These are phyloP conservation scores for Fomes fomentarius DNA, from an alignment of 1,284 basidiomycete genomes.

Conservation along the genomic window DNA sequence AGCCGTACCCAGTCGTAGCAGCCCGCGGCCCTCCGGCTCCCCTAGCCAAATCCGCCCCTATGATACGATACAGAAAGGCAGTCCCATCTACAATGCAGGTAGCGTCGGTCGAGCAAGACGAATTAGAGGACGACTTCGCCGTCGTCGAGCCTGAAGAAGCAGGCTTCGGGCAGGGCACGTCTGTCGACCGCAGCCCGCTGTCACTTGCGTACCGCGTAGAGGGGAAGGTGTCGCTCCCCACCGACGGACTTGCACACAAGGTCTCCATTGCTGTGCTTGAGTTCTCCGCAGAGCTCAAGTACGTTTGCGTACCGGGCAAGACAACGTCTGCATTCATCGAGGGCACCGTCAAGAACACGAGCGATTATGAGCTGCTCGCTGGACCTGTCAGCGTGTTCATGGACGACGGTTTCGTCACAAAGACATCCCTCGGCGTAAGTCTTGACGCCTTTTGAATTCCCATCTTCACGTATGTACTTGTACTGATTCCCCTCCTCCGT, in stretches of 20 bases:
- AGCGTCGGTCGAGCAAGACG: too few species aligned
- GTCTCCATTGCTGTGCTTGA: conserved; percentile 53
- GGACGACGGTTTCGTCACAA: conserved; percentile 52
- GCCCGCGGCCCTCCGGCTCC: too few species aligned
- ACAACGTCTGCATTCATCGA: conserved; percentile 45
- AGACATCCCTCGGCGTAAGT: conserved; percentile 46
- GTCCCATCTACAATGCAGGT: too few species aligned
- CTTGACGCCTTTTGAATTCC: background rate
- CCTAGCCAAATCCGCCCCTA: too few species aligned
- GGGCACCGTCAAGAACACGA: conserved; percentile 54
- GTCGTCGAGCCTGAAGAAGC: background rate
- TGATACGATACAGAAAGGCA: too few species aligned
- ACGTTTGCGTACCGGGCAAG: conserved; percentile 51
- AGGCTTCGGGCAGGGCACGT: background rate
- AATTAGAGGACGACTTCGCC: background rate
- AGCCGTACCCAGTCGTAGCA: background rate
- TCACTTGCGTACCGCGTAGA: conserved; percentile 52
- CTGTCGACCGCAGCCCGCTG: conserved; percentile 40
- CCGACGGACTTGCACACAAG: conserved; percentile 49
- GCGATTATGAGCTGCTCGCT: conserved; percentile 52
- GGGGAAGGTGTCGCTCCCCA: conserved; percentile 50
- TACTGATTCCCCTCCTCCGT: background rate
- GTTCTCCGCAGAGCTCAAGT: conserved; percentile 49
- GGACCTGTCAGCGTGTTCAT: conserved; percentile 53
- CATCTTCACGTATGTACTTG: background rate